Evolutionary conservation across 495 filamentous ascomycete genomes (phyloP).

Genomic region (Acidiella bohemica): DNA sequence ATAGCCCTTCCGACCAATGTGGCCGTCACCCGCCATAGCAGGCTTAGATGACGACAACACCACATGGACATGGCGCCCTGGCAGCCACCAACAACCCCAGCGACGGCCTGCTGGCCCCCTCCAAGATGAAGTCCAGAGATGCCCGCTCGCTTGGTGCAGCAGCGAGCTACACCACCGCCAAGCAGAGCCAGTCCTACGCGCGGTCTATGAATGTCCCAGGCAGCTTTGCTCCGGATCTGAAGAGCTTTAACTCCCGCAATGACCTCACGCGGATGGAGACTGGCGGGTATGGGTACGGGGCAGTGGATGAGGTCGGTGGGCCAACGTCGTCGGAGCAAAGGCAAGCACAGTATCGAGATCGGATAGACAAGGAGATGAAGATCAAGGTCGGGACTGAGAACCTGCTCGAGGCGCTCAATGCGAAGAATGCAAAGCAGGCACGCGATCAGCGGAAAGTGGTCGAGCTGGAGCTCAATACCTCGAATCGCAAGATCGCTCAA

Average conservation of each 20-base stretch:
- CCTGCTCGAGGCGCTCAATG: conserved; percentile 79
- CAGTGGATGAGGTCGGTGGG: conserved; percentile 51
- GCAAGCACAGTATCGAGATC: conserved; percentile 58
- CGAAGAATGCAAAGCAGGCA: conserved; percentile 91
- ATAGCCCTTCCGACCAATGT: conserved; percentile 8
- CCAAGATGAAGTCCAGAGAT: conserved; percentile 27
- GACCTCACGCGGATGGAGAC: conserved; percentile 56
- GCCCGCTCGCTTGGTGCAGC: conserved; percentile 25
- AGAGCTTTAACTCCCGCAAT: conserved; percentile 56
- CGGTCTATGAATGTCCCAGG: conserved; percentile 50
- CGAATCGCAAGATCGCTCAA: conserved; percentile 80
- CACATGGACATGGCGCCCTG: conserved; percentile 18
- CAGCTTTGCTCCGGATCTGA: conserved; percentile 84
- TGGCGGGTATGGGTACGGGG: conserved; percentile 36
- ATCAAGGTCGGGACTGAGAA: conserved; percentile 97
- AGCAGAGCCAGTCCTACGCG: conserved; percentile 19
- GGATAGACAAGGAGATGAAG: conserved; percentile 85
- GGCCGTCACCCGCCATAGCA: not conserved
- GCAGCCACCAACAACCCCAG: conserved; percentile 18
- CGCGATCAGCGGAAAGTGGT: conserved; percentile 80
- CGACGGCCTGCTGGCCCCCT: conserved; percentile 22
- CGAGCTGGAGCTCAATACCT: conserved; percentile 78
- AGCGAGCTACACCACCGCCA: conserved; percentile 20
- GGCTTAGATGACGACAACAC: conserved; percentile 25
- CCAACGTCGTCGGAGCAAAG: conserved; percentile 54